Conservation (phyloP, 768 basidiomycete genomes). For the Boletus barrowsii region DNA sequence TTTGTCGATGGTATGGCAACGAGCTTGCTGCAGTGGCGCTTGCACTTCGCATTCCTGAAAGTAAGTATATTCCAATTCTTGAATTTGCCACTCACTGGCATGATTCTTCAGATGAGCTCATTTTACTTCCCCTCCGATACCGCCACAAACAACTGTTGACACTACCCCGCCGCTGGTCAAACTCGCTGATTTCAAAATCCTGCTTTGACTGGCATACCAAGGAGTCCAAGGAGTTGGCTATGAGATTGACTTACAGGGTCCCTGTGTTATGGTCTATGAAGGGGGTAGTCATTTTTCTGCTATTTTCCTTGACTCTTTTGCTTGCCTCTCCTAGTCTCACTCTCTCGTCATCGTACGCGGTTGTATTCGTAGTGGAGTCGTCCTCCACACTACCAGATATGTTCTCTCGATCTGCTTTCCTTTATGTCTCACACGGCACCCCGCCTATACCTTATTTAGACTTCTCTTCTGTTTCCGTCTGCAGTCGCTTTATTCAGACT, state of each 20-base stretch:
- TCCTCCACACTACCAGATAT: no score
- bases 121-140: not conserved
- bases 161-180: not conserved
- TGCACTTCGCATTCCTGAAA: not conserved
- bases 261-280: no score
- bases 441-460: no score
- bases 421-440: no score
- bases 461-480: no score
- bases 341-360: no score
- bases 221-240: not conserved
- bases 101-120: not conserved
- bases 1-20: not conserved
- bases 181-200: not conserved
- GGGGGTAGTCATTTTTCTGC: no score
- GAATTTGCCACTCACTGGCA: not conserved
- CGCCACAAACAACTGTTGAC: not conserved
- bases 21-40: not conserved
- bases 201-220: not conserved
- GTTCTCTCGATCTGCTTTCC: no score
- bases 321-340: no score
- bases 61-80: not conserved
- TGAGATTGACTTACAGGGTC: not conserved
- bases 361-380: no score
- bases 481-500: no score
- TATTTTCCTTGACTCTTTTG: no score